Evolutionary conservation across 495 filamentous ascomycete species (phyloP).

Genomic region (Neurospora sp.): DNA sequence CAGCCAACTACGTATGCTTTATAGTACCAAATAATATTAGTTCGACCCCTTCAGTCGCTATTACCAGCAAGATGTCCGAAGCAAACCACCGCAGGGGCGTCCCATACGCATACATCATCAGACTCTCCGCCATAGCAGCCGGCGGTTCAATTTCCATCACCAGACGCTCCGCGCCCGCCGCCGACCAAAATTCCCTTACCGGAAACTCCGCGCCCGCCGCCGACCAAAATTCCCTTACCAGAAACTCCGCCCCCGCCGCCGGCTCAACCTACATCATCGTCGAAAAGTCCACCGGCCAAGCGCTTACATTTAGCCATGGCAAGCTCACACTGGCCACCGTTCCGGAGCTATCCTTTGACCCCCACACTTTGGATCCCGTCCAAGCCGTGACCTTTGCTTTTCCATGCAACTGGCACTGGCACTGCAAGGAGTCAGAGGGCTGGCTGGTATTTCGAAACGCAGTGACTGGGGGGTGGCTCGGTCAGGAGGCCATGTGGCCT

Average conservation of each 20-base stretch:
- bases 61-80: neutral
- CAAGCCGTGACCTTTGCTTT: neutral
- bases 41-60: neutral
- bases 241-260: neutral
- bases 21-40: neutral
- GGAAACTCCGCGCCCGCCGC: neutral
- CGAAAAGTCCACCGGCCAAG: neutral
- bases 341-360: neutral
- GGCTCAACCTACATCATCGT: neutral
- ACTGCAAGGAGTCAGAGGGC: neutral
- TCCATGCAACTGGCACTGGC: neutral
- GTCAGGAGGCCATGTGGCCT: neutral
- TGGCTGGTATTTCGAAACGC: neutral
- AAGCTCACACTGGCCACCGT: neutral
- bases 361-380: neutral
- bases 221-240: neutral
- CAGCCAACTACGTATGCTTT: neutral
- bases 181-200: neutral
- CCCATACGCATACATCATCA: neutral
- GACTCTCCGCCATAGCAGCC: neutral
- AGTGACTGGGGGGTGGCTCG: neutral
- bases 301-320: neutral
- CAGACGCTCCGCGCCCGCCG: neutral
- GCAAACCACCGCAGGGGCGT: neutral
- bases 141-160: neutral